Conservation (phyloP, 106 monocot genomes). For the Narthecium ossifragum region DNA sequence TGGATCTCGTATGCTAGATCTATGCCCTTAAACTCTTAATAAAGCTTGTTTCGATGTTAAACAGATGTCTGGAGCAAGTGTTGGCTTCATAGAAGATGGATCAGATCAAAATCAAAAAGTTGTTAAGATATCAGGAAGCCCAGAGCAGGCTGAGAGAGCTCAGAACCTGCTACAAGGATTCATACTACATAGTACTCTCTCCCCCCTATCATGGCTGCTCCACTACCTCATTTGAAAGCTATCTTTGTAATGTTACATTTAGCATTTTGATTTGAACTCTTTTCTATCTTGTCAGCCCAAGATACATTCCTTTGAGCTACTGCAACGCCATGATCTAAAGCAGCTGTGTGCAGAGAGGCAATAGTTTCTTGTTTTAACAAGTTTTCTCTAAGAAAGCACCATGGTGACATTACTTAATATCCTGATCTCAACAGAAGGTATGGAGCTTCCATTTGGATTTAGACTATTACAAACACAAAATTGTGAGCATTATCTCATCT, state of each 20-base stretch:
- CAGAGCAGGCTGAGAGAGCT: slow-evolving; percentile 89
- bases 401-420: no score
- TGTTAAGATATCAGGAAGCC: slow-evolving; percentile 87
- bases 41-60: slow-evolving; percentile 8
- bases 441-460: no score
- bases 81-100: slow-evolving; percentile 61
- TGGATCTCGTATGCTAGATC: background rate
- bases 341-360: background rate
- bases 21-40: background rate
- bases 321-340: background rate
- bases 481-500: no score
- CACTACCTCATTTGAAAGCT: no score
- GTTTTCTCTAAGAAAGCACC: no score
- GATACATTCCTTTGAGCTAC: slow-evolving; percentile 12
- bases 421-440: no score
- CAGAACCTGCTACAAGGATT: slow-evolving; percentile 94
- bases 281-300: slow-evolving; percentile 6
- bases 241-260: background rate
- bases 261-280: background rate
- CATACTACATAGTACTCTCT: slow-evolving; percentile 84
- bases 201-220: slow-evolving; percentile 4
- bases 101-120: slow-evolving; percentile 53
- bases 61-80: slow-evolving; percentile 90
- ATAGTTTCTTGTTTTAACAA: no score
- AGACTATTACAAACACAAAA: no score